Base-by-base conservation (phyloP, 108 stramenopile species). In the Cyclotella sp. region DNA sequence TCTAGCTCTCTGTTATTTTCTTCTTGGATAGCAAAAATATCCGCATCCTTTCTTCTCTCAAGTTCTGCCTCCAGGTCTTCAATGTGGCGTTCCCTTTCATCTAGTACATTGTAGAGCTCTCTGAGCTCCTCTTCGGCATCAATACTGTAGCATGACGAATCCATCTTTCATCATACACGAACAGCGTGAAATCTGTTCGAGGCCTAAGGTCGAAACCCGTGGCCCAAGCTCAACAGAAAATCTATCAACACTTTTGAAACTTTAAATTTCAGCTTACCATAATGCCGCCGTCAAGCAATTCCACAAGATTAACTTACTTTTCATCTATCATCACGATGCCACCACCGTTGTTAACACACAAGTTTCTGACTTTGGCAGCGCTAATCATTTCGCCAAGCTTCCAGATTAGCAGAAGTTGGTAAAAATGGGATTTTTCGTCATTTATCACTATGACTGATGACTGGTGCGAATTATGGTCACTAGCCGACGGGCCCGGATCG, bases 381-480 rank as follows among this genome's bases (percentile, higher is more conserved):
- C 4, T 44, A 21, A 27, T 46, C 43, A 34, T 24, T 47, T 47
- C 46, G 0, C 44, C 46, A 9, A 24, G 24, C 39, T 30, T 44
- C 13, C 51, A 68, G 16, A 22, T 7, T 10, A 19, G 24, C 49
- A 9, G 58, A 9, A 45, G 71, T 39, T 85, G 85, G 85, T 77
- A 85, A 68, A 51, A 79, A 57, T 85, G 85, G 85, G 68, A 79
- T 41, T 80, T 43, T 47, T 61, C 77, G 15, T 63, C 82, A 0
- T 66, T 76, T 19, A 45, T 63, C 40, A 81, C 73, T 19, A 45
- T 63, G 26, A 81, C 73, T 12, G 81, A 84, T 41, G 51, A 79
- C 24, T 86, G 85, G 85, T 29, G 59, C n/a, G 79, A 81, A 40
- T 44, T 81, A 18, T 86, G 85, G 85, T 44, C 63, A 39, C 44